phyloP scores from a whole-genome alignment of 1,284 basidiomycete genomes.

The Limonomyces culmigenus region DNA sequence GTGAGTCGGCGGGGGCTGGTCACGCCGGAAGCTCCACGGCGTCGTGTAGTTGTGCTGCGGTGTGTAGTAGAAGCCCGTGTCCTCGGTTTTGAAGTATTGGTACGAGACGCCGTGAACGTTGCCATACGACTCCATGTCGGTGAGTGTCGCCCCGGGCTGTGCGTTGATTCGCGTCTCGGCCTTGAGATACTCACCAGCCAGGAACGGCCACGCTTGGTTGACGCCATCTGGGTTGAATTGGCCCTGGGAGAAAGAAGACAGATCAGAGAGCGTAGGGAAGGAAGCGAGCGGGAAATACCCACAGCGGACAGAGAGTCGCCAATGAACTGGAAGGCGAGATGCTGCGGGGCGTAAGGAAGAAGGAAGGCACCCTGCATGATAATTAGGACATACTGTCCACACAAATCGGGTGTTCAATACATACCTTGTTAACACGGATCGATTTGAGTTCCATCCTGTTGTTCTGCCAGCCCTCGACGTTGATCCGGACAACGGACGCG shows the following conservation, averaged over 20 bases:
- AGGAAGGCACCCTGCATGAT: constrained; percentile 23
- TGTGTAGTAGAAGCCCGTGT: constrained; percentile 34
- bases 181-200: constrained; percentile 32
- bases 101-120: constrained; percentile 36
- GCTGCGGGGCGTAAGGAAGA: constrained; percentile 27
- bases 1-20: constrained; percentile 29
- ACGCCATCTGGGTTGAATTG: constrained; percentile 35
- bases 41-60: constrained; percentile 42
- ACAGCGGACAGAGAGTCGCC: constrained; percentile 42
- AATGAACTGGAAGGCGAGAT: constrained; percentile 35
- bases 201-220: constrained; percentile 39
- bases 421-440: constrained; percentile 26
- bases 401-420: constrained; percentile 5
- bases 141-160: constrained; percentile 34
- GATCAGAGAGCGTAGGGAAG: neutral
- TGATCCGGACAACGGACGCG: constrained; percentile 24
- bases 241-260: constrained; percentile 20
- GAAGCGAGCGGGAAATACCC: constrained; percentile 16
- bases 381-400: neutral
- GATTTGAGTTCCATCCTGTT: constrained; percentile 35
- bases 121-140: constrained; percentile 36
- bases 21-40: constrained; percentile 33
- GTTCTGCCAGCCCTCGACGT: constrained; percentile 40
- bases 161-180: constrained; percentile 33
- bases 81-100: constrained; percentile 37